Evolutionary conservation across 345 rosid genomes (phyloP).

Genomic region (Camelina laxa): DNA sequence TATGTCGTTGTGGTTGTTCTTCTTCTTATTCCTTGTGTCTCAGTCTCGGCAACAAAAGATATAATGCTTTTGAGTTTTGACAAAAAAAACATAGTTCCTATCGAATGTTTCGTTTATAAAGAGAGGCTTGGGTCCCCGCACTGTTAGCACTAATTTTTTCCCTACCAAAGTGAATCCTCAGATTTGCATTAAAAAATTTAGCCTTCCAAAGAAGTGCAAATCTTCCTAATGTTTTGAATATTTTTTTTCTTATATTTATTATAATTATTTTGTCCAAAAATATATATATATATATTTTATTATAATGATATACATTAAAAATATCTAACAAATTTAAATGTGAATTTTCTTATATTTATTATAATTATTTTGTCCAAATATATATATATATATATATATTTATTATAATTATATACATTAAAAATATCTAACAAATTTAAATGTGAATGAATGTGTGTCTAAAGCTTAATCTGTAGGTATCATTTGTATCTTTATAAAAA

Average conservation of each 20-base stretch:
- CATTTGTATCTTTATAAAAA: neutral
- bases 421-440: neutral
- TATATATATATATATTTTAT: neutral
- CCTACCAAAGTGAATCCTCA: neutral
- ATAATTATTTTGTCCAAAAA: neutral
- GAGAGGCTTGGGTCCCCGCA: neutral
- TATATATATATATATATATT: no score
- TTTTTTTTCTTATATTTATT: neutral
- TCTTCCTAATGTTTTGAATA: neutral
- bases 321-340: neutral
- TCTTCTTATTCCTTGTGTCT: neutral
- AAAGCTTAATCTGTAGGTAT: neutral
- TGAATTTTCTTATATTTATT: neutral
- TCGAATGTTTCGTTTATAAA: neutral
- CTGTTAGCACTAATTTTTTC: neutral
- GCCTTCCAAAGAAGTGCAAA: neutral
- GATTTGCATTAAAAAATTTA: neutral
- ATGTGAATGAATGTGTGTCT: slow-evolving; percentile 1
- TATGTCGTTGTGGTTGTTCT: neutral
- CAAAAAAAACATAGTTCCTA: neutral
- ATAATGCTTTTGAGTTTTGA: neutral
- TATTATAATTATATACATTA: neutral
- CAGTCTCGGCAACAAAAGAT: neutral
- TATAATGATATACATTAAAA: no score
- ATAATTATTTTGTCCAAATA: no score